Evolutionary conservation across 306 rosid genomes (phyloP), one percentile per base, ranked within the genome.

Genomic region (Spatholobus suberectus): DNA sequence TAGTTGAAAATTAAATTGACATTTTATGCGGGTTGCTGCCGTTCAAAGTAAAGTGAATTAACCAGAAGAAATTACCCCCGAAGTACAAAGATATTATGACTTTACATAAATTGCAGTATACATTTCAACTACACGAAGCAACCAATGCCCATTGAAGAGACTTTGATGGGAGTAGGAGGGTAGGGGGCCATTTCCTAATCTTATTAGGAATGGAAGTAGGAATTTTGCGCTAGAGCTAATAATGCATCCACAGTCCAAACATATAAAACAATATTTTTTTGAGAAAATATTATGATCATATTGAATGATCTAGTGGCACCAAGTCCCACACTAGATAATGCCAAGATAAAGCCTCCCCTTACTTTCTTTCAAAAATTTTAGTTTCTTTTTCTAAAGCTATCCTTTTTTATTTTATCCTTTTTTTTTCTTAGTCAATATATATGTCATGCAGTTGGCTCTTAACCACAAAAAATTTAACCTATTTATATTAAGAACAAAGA

Each of bases 321-420:
- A 79, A 83, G 77, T 62, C 87, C 85, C 85, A 76, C 81, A 43
- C 54, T 58, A 44, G 72, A 79, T 68, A 78, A 37, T 72, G 79
- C 76, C 82, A 79, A 59, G 20, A 73, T 40, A 47, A 62, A 68
- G 35, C 80, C 69, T 49, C 46, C n/a, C 18, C 63, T 20, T 61
- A 70, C 62, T 63, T 77, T 43, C 69, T 49, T 76, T 81, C 47
- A 20, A 75, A 44, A 9, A 24, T 37, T 67, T 26, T n/a, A 27
- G 29, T 69, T 18, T 72, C n/a, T 47, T 40, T 61, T 78, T 78
- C 68, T 47, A 40, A 76, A 76, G 38, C 27, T 29, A 5, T 32
- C 32, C 18, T 18, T 57, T n/a, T 71, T 38, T 15, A 0, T 20
- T 55, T 67, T 51, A 18, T 70, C 5, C 10, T n/a, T 62, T 62